phyloP scores from a whole-genome alignment of 2,329 filamentous ascomycete species.

The Alternaria conjuncta region DNA sequence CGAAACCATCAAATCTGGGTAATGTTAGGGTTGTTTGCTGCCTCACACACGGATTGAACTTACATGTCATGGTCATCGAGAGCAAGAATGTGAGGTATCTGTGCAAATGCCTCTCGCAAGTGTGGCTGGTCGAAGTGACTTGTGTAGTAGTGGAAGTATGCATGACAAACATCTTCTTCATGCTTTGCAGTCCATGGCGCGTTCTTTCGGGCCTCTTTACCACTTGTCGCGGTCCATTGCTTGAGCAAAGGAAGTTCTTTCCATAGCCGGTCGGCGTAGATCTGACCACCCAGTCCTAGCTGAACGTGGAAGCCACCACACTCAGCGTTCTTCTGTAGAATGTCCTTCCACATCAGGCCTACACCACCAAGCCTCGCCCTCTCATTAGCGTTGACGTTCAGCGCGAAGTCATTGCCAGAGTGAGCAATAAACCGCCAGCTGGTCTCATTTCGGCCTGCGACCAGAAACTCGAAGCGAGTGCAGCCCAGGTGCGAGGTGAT shows the following conservation, averaged over 20 bases:
- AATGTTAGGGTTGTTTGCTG: conserved; percentile 10
- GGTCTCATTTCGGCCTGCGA: conserved; percentile 86
- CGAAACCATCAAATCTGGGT: conserved; percentile 89
- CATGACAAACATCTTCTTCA: conserved; percentile 93
- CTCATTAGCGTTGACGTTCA: conserved; percentile 86
- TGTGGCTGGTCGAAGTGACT: conserved; percentile 98
- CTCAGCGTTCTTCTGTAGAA: conserved; percentile 95
- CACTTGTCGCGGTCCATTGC: conserved; percentile 93
- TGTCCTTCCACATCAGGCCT: conserved; percentile 98
- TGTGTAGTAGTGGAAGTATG: conserved; percentile 99
- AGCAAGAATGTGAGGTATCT: conserved; percentile 92
- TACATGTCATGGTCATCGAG: conserved; percentile 98
- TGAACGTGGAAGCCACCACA: conserved; percentile 96
- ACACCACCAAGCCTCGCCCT: conserved; percentile 84
- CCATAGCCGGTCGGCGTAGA: conserved; percentile 95
- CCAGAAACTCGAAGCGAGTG: conserved; percentile 96
- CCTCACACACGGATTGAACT: conserved; percentile 52
- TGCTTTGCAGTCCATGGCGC: conserved; percentile 91
- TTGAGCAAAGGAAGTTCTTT: conserved; percentile 92
- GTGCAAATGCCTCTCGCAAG: conserved; percentile 91
- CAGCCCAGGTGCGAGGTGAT: conserved; percentile 96
- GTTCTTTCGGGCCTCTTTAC: conserved; percentile 90
- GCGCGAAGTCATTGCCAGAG: conserved; percentile 93
- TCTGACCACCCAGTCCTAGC: conserved; percentile 89
- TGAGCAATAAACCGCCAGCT: conserved; percentile 97